These are phyloP conservation scores for Styphnolobium japonicum DNA, from an alignment of 306 rosid species.

Conservation along the genomic window DNA sequence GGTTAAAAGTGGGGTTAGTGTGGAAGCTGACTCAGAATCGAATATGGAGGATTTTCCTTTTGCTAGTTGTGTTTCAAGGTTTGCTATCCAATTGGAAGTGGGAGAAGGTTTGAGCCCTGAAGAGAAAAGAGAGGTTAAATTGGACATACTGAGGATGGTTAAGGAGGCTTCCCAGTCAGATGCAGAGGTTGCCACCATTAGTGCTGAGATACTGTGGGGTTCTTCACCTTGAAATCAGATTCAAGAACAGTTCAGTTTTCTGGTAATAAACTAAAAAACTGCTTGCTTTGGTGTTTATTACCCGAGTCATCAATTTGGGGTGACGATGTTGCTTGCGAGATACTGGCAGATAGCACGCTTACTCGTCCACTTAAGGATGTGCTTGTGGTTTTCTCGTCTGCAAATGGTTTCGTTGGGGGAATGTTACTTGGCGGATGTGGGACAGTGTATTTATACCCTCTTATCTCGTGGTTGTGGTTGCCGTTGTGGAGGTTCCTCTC, in stretches of 20 bases:
- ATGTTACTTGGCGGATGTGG: not conserved
- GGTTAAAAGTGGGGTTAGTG: not conserved
- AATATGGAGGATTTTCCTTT: conserved; percentile 13
- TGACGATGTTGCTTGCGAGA: too few relatives aligned
- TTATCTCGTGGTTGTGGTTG: not conserved
- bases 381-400: not conserved
- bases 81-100: conserved; percentile 52
- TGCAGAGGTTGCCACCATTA: conserved; percentile 51
- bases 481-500: not conserved
- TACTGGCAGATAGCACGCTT: too few relatives aligned
- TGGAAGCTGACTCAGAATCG: not conserved
- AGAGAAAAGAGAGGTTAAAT: conserved; percentile 54
- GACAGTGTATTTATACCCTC: not conserved
- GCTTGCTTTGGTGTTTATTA: not conserved
- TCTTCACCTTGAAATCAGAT: conserved; percentile 42
- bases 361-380: not conserved
- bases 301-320: not conserved
- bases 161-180: conserved; percentile 52
- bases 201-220: conserved; percentile 65
- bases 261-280: not conserved
- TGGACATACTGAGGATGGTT: conserved; percentile 47
- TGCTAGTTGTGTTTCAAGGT: conserved; percentile 50
- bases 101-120: conserved; percentile 55
- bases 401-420: not conserved
- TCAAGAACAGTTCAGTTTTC: too few relatives aligned